phyloP scores from a whole-genome alignment of 139 green algal species.

The Coelastrella sp. region DNA sequence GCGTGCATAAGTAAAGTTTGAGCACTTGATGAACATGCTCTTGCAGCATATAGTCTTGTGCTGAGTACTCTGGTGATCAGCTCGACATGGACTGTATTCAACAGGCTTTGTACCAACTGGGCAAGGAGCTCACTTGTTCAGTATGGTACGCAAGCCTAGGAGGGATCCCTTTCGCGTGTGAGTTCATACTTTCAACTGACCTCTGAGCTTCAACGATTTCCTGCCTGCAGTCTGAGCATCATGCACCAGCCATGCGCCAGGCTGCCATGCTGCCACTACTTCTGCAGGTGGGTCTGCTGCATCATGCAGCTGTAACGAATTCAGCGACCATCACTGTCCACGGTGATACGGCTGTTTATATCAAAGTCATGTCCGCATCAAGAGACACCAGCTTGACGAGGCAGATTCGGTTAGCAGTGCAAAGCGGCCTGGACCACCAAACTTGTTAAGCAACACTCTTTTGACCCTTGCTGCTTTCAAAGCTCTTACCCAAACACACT shows the following conservation, averaged over 20 bases:
- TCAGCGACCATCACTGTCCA: neutral
- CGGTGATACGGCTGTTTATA: too few relatives aligned
- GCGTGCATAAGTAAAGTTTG: too few relatives aligned
- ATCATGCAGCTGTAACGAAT: neutral
- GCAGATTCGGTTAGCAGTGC: neutral
- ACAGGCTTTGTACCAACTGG: slow-evolving; percentile 34
- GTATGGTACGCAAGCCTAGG: slow-evolving; percentile 36
- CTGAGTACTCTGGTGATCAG: too few relatives aligned
- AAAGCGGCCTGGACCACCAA: neutral
- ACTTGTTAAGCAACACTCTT: too few relatives aligned
- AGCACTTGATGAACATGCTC: too few relatives aligned
- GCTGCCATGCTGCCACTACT: slow-evolving; percentile 66
- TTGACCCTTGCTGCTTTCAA: neutral
- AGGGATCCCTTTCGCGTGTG: too few relatives aligned
- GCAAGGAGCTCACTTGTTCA: slow-evolving; percentile 51
- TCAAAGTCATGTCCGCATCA: too few relatives aligned
- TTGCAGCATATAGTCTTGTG: too few relatives aligned
- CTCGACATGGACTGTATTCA: slow-evolving; percentile 18
- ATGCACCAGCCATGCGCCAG: slow-evolving; percentile 52
- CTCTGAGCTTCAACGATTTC: neutral
- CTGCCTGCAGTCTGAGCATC: slow-evolving; percentile 51
- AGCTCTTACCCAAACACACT: neutral
- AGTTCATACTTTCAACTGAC: too few relatives aligned
- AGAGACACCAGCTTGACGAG: too few relatives aligned
- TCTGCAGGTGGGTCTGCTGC: slow-evolving; percentile 54